Conservation (phyloP, 495 filamentous ascomycete species). For the Recurvomyces mirabilis region DNA sequence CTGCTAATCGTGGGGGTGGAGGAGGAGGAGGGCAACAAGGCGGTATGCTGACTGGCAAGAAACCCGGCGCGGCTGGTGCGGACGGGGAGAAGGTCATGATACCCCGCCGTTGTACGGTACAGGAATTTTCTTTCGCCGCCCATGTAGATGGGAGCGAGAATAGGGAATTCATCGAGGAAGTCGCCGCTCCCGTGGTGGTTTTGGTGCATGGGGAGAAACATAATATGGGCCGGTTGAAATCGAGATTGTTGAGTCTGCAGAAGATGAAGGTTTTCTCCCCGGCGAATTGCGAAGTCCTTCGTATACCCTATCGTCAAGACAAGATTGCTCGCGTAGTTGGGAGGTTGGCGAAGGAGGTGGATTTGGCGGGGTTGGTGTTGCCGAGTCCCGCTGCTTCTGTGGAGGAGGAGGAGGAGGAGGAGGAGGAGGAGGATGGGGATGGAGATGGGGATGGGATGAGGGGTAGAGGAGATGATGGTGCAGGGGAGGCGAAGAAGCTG, state of each 20-base stretch:
- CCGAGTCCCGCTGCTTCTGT: slow-evolving; percentile 13
- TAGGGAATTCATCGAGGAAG: slow-evolving; percentile 85
- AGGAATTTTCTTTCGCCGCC: slow-evolving; percentile 88
- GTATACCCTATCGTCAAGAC: slow-evolving; percentile 89
- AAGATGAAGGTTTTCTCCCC: slow-evolving; percentile 85
- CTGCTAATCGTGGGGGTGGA: too few relatives aligned
- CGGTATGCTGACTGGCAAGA: slow-evolving; percentile 17
- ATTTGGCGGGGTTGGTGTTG: too few relatives aligned
- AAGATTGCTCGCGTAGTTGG: slow-evolving; percentile 95
- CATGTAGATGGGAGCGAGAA: slow-evolving; percentile 97
- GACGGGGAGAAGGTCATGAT: slow-evolving; percentile 85
- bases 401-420: slow-evolving; percentile 1
- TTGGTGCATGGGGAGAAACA: slow-evolving; percentile 94
- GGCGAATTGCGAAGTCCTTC: slow-evolving; percentile 87
- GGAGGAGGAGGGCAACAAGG: slow-evolving; percentile 5
- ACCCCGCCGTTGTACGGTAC: slow-evolving; percentile 76
- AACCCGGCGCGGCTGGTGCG: slow-evolving; percentile 39
- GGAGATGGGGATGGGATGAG: background rate
- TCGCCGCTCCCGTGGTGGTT: slow-evolving; percentile 83
- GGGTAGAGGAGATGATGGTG: slow-evolving; percentile 10
- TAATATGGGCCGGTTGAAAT: slow-evolving; percentile 96
- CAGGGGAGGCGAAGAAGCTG: slow-evolving; percentile 34
- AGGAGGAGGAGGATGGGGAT: slow-evolving; percentile 8
- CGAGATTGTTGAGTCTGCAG: slow-evolving; percentile 83
- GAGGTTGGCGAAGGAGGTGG: slow-evolving; percentile 64